Evolutionary conservation across 305 asterid genomes (phyloP), one percentile per base, ranked within the genome.

Genomic region (Andrographis paniculata): DNA sequence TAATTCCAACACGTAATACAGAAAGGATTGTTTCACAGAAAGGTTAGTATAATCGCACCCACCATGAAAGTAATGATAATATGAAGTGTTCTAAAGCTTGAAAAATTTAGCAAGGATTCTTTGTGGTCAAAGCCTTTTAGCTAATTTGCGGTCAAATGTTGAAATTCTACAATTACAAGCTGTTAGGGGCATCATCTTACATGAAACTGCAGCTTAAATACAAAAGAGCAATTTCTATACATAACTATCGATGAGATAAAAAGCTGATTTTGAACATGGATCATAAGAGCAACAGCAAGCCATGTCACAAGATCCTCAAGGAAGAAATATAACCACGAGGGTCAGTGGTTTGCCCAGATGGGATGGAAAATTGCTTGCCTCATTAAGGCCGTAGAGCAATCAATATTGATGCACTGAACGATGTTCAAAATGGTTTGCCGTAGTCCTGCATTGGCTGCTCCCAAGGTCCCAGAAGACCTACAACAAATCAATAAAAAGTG

Each of bases 401-500:
- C 10, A 17, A 2, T 28, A 41, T 6, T 23, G 31, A 30, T 11
- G 14, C 9, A 7, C 19, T 19, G 1, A 28, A 12, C 3, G 14
- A 15, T 14, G 27, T 40, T 64, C 61, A 64, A 56, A 64, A 69
- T 30, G 75, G 75, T 47, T 69, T 69, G 52, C 75, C 75, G 20
- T 60, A 69, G 48, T 63, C 70, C 45, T 59, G 75, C 0, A 57
- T 37, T 37, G 70, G 75, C 71, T 69, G 67, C 71, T 64, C 75
- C 75, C 75, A 69, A 16, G 71, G 47, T 50, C 71, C 70, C 52
- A 69, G 64, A 19, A 69, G 51, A 60, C 75, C 75, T 69, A 18
- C 48, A 59, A 36, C 36, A 50, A 44, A 50, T 27, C 41, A 56
- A 43, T 23, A 2, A 8, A 33, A 5, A 4, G 39, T 33, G 39